A percentile compares a stretch with the other conserved stretches of the same genome.
These are phyloP conservation scores for Calcarisporium arbuscula DNA, from an alignment of 2,329 filamentous ascomycete genomes.

Conservation along the genomic window DNA sequence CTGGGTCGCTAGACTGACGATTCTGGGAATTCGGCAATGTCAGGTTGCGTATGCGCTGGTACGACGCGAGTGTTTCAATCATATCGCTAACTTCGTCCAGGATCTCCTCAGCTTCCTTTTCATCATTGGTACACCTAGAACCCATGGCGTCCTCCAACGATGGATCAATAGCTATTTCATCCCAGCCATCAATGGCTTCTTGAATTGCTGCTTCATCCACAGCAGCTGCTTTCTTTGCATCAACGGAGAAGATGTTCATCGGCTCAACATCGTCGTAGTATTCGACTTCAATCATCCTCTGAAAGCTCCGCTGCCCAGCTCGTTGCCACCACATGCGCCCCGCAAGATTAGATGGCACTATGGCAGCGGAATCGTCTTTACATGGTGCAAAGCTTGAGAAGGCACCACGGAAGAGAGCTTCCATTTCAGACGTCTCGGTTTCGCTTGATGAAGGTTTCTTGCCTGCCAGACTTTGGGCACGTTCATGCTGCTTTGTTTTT, in stretches of 20 bases:
- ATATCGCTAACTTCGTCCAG: constrained; percentile 69
- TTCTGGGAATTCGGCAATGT: constrained; percentile 59
- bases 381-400: constrained; percentile 77
- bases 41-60: constrained; percentile 72
- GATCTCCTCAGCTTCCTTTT: constrained; percentile 64
- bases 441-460: constrained; percentile 51
- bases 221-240: constrained; percentile 26
- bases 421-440: constrained; percentile 59
- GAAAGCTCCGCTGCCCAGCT: constrained; percentile 58
- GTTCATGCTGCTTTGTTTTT: constrained; percentile 62
- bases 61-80: constrained; percentile 69
- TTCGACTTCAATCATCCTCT: constrained; percentile 54
- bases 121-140: constrained; percentile 49
- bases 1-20: constrained; percentile 54
- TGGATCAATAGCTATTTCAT: constrained; percentile 52
- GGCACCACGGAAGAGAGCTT: constrained; percentile 67
- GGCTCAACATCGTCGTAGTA: constrained; percentile 34
- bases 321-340: constrained; percentile 73
- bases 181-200: constrained; percentile 52
- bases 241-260: constrained; percentile 27
- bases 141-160: constrained; percentile 47
- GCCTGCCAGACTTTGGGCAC: constrained; percentile 60
- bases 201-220: constrained; percentile 47
- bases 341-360: constrained; percentile 61
- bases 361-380: constrained; percentile 64